A percentile compares a stretch with the other conserved stretches of the same genome.
Conservation (phyloP, 371 early-diverging fungal species). For the Chytridium lagenaria region DNA sequence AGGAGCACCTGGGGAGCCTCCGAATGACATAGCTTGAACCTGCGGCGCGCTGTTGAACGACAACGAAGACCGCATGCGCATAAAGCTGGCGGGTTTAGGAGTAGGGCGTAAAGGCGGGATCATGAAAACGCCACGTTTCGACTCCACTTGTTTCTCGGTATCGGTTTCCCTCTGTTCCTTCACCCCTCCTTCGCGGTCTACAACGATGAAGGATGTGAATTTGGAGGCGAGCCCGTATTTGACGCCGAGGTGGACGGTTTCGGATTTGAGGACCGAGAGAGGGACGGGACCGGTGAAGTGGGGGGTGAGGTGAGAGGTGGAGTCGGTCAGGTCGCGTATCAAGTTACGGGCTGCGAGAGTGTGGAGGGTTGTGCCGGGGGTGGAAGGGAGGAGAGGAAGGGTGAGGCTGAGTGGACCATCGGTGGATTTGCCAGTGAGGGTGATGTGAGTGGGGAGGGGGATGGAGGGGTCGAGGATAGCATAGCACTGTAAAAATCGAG, state of each 20-base stretch:
- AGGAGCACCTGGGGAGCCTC: too few species aligned
- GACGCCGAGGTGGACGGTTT: constrained; percentile 39
- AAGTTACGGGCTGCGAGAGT: constrained; percentile 56
- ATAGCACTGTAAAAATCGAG: constrained; percentile 20
- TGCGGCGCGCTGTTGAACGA: too few species aligned
- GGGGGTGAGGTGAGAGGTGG: constrained; percentile 28
- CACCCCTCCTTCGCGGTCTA: too few species aligned
- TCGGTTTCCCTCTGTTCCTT: too few species aligned
- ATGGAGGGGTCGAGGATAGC: constrained; percentile 39
- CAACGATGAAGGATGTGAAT: constrained; percentile 31
- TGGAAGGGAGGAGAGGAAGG: constrained; percentile 35
- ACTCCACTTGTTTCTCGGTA: too few species aligned
- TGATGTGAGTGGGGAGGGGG: constrained; percentile 38
- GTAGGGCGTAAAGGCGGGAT: too few species aligned
- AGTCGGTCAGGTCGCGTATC: constrained; percentile 51
- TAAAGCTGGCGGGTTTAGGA: too few species aligned
- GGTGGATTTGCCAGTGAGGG: constrained; percentile 41
- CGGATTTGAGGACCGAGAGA: not conserved
- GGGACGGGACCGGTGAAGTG: constrained; percentile 18
- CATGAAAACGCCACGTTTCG: too few species aligned
- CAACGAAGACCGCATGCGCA: too few species aligned
- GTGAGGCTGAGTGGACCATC: constrained; percentile 54
- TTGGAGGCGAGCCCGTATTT: constrained; percentile 32
- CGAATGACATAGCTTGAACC: too few species aligned
- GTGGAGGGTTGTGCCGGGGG: constrained; percentile 43